Evolutionary conservation across 257 asterid species (phyloP), one percentile per base, ranked within the genome.

Genomic region (Linaria vulgaris): DNA sequence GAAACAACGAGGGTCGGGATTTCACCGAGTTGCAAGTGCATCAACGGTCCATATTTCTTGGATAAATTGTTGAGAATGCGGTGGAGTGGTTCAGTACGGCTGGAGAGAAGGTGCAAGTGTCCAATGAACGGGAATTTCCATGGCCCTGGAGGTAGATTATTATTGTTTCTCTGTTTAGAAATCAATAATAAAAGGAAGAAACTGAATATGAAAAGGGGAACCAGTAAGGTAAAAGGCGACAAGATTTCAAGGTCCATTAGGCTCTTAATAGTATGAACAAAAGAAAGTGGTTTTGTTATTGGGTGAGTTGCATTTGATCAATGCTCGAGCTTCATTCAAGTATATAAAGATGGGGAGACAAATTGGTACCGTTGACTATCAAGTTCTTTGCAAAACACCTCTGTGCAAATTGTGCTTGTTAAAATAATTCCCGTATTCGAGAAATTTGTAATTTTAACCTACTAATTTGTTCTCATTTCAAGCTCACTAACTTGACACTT

Each of bases 21-120:
- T 44, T 70, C 68, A 0, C 80, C 80, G 0, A 75, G 46, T 12
- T 70, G 63, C 3, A 75, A 38, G 37, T 46, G 75, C 76, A 75
- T 70, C 2, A 75, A 12, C 0, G 71, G 63, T 13, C 80, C 80
- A 48, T 70, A 45, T 30, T 66, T 50, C 19, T 3, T 2, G 0
- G 79, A 25, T 13, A 74, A 11, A 3, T 70, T 60, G 21, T 44
- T 46, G 55, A 75, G 67, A 0, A 21, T 21, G 13, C 46, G 79
- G 39, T 74, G 79, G 12, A 73, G 76, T 21, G 56, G 48, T 6
- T 61, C 23, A 1, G 19, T 11, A 19, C 52, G n/a, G n/a, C n/a
- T 37, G 9, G 46, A 31, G 6, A 59, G 38, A 6, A 59, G 65
- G 54, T 69, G 76, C 38, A 74, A 34, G 59, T 55, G 56, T n/a